Base-by-base conservation (phyloP, 2,329 filamentous ascomycete genomes). In the Aureobasidium subglaciale region DNA sequence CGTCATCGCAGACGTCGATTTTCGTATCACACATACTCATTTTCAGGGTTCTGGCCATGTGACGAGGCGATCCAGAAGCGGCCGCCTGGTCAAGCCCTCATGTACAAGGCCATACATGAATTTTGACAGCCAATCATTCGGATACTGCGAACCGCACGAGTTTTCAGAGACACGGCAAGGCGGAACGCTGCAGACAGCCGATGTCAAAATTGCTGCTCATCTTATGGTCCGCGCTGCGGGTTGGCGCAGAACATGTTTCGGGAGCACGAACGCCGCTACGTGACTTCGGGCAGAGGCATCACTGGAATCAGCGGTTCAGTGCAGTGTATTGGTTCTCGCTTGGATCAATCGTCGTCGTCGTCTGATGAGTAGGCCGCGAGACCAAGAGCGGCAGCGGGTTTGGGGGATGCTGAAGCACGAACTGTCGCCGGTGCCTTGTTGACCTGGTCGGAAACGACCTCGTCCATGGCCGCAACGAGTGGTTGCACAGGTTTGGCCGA, bases 311-410 rank as follows among this genome's bases (percentile, higher is more conserved):
- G 9, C 27, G 27, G 27, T 35, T 15, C 48, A 41, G 35, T 32
- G 27, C 37, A 34, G 11, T 16, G 15, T 43, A 11, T 38, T 41
- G 48, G 24, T 7, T 22, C 18, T 22, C 35, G 48, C 35, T 52
- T 52, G 35, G 25, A 32, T 52, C 50, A 54, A 43, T 54, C 50
- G n/a, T 38, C 46, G 29, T 53, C 49, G 35, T 54, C 50, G 38
- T 54, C 50, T 37, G 50, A 54, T 45, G 42, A 56, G 42, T 56
- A 56, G 18, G 22, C 54, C 25, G 32, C 54, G 42, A 56, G 54
- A 41, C 54, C 54, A 29, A 56, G 42, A 13, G 54, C 54, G 5
- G 34, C 27, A 41, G 54, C 42, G 25, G 54, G 54, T 18, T 25
- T 20, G 11, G 43, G 54, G 27, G 54, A 25, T 41, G 42, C 32